phyloP scores from a whole-genome alignment of 257 asterid species.

The Ilex asprella region DNA sequence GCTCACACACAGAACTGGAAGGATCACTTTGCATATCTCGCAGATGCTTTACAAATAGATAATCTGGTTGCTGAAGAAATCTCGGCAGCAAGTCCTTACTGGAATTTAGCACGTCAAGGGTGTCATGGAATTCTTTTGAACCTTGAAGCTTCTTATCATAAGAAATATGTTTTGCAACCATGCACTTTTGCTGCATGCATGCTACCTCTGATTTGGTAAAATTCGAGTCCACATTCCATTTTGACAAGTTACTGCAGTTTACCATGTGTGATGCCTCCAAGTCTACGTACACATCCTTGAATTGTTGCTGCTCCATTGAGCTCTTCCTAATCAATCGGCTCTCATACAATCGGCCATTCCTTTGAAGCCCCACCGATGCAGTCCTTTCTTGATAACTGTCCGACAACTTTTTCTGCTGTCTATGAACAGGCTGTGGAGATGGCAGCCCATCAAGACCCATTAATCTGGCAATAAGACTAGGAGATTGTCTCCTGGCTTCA shows the following conservation, averaged over 20 bases:
- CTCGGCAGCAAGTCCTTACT: slow-evolving; percentile 37
- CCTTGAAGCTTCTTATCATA: slow-evolving; percentile 37
- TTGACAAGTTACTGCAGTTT: slow-evolving; percentile 51
- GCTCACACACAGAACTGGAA: slow-evolving; percentile 35
- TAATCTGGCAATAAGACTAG: slow-evolving; percentile 63
- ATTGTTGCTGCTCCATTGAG: slow-evolving; percentile 48
- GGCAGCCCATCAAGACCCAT: slow-evolving; percentile 86
- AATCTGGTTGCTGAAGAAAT: slow-evolving; percentile 45
- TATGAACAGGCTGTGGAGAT: slow-evolving; percentile 41
- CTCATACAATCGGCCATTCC: slow-evolving; percentile 25
- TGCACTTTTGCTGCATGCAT: slow-evolving; percentile 43
- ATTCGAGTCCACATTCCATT: slow-evolving; percentile 46
- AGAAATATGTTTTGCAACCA: slow-evolving; percentile 42
- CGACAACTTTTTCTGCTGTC: slow-evolving; percentile 40
- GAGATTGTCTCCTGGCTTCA: slow-evolving; percentile 50
- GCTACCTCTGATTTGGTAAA: slow-evolving; percentile 49
- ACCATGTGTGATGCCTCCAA: slow-evolving; percentile 69
- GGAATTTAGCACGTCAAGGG: slow-evolving; percentile 47
- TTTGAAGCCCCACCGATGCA: slow-evolving; percentile 15
- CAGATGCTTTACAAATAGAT: slow-evolving; percentile 37
- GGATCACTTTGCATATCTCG: slow-evolving; percentile 36
- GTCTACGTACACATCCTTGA: slow-evolving; percentile 81
- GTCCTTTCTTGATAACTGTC: slow-evolving; percentile 36
- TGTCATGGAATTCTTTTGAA: slow-evolving; percentile 46
- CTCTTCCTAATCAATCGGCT: slow-evolving; percentile 32